Evolutionary conservation across 495 filamentous ascomycete species (phyloP).

Genomic region (Tirmania nivea): DNA sequence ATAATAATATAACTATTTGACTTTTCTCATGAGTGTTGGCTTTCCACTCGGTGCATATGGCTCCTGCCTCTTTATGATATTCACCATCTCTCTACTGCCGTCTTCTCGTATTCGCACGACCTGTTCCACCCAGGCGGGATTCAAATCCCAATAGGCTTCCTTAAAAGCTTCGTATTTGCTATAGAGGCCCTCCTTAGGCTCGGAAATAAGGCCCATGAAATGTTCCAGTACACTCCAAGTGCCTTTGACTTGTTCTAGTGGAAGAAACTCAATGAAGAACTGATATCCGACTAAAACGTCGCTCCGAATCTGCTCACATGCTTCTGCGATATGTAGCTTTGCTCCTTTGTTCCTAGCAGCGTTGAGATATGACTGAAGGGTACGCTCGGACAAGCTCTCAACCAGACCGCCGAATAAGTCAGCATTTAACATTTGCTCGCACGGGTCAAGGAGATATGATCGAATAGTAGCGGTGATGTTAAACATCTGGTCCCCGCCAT

Average conservation of each 20-base stretch:
- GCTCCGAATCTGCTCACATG: conserved; percentile 14
- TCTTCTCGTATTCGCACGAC: conserved; percentile 75
- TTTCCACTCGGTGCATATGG: not conserved
- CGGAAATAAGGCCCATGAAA: conserved; percentile 52
- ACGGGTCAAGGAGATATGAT: conserved; percentile 61
- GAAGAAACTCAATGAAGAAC: conserved; percentile 18
- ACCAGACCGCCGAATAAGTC: conserved; percentile 41
- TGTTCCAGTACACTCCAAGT: conserved; percentile 80
- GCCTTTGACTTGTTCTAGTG: conserved; percentile 41
- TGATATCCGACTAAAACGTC: conserved; percentile 16
- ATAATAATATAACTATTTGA: not conserved
- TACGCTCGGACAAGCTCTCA: conserved; percentile 76
- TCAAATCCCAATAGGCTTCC: conserved; percentile 75
- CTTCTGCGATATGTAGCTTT: conserved; percentile 42
- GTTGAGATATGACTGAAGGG: conserved; percentile 68
- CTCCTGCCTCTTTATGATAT: not conserved
- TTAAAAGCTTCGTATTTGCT: conserved; percentile 69
- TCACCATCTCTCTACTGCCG: conserved; percentile 1
- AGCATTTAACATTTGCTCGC: conserved; percentile 48
- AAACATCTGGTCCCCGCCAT: conserved; percentile 56
- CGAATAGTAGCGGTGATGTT: conserved; percentile 82
- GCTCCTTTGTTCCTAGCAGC: conserved; percentile 72
- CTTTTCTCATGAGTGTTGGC: not conserved
- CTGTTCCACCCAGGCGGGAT: conserved; percentile 89
- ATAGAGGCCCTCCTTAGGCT: conserved; percentile 45